phyloP scores from a whole-genome alignment of 2,329 filamentous ascomycete genomes.

The Fusarium sp. region DNA sequence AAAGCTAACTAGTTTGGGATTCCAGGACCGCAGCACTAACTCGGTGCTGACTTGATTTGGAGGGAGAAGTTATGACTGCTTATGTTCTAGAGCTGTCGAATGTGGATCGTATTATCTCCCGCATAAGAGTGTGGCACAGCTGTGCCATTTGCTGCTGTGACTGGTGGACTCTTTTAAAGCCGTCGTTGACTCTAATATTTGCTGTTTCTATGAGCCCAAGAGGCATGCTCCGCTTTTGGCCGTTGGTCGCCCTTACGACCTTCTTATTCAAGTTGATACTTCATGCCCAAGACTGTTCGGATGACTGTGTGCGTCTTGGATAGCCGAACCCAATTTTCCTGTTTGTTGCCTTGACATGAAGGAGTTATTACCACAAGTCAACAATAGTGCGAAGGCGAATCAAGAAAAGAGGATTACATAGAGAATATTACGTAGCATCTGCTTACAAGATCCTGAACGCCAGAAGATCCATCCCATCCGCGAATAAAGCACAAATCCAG shows the following conservation, averaged over 20 bases:
- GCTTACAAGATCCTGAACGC: background rate
- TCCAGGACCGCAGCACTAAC: background rate
- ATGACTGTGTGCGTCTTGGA: background rate
- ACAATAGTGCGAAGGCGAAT: background rate
- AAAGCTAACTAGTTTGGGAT: background rate
- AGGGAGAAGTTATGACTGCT: background rate
- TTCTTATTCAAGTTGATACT: background rate
- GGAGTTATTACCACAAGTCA: background rate
- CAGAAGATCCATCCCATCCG: background rate
- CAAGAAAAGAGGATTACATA: background rate
- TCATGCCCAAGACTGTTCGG: background rate
- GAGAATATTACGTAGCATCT: background rate
- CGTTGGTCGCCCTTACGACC: background rate
- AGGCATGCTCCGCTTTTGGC: background rate
- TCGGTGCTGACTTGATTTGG: background rate
- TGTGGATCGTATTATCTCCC: background rate
- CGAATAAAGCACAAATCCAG: background rate
- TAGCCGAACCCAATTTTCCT: background rate
- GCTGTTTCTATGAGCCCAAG: background rate
- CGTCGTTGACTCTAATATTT: background rate
- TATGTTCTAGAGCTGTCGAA: background rate
- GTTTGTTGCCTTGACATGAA: background rate
- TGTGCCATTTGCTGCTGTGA: background rate
- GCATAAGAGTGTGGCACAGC: background rate
- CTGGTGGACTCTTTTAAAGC: background rate